Percentiles rank a stretch among this genome's conserved stretches.
phyloP scores from a whole-genome alignment of 2,329 filamentous ascomycete genomes.

The Fusarium abutilonis region DNA sequence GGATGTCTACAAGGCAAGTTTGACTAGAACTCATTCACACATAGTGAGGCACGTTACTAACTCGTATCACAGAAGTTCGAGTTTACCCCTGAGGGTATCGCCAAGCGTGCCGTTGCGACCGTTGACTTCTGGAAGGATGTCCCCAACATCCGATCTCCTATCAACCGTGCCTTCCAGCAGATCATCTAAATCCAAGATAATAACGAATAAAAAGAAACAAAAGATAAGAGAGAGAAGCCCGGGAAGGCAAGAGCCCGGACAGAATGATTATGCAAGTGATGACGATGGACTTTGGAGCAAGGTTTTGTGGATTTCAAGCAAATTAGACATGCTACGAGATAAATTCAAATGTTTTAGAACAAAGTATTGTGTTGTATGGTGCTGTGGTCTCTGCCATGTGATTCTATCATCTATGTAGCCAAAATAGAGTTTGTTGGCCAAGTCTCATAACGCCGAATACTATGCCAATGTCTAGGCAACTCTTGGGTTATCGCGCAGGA shows the following conservation, averaged over 20 bases:
- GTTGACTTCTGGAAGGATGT: conserved; percentile 97
- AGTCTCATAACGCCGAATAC: conserved; percentile 9
- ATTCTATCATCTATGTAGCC: conserved; percentile 20
- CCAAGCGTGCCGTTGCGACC: conserved; percentile 92
- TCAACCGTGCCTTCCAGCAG: conserved; percentile 98
- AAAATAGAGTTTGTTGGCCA: conserved; percentile 10
- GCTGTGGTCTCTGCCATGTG: conserved; percentile 15
- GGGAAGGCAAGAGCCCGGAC: conserved; percentile 24
- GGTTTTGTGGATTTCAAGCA: conserved; percentile 38
- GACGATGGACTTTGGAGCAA: conserved; percentile 44
- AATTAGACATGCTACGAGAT: conserved; percentile 43
- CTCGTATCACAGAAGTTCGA: conserved; percentile 84
- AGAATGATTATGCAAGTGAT: conserved; percentile 42
- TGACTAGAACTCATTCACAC: neutral
- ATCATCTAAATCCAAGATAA: conserved; percentile 73
- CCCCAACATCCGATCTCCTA: conserved; percentile 87
- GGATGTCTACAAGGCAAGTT: conserved; percentile 89
- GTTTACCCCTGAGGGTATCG: conserved; percentile 95
- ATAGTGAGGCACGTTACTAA: conserved; percentile 48
- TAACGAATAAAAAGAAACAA: conserved; percentile 27
- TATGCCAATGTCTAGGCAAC: conserved; percentile 1
- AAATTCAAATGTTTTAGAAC: conserved; percentile 44
- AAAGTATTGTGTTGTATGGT: conserved; percentile 10
- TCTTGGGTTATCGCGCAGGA: neutral
- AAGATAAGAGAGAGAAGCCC: conserved; percentile 27